Evolutionary conservation across 108 stramenopile genomes (phyloP).

Genomic region (Nannochloropsis oceanica): DNA sequence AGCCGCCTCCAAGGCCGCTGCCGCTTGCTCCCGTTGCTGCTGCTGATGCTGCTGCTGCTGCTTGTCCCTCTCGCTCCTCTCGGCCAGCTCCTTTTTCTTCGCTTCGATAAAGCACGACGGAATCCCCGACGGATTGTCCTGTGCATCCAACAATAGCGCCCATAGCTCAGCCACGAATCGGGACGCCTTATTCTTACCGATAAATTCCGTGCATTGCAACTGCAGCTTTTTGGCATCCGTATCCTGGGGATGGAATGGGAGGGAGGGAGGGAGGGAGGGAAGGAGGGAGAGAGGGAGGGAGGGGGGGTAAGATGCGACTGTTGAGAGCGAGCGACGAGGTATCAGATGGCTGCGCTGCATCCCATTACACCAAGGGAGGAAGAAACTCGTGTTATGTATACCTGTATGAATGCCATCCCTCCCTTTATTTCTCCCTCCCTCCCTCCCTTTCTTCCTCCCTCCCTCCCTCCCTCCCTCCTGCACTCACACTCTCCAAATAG

Average conservation of each 20-base stretch:
- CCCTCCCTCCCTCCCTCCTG: neutral
- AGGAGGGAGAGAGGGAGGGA: neutral
- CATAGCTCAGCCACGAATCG: conserved; percentile 43
- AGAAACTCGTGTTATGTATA: too few relatives aligned
- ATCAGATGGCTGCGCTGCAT: too few relatives aligned
- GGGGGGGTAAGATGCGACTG: neutral
- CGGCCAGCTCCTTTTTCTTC: conserved; percentile 24
- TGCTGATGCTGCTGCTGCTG: too few relatives aligned
- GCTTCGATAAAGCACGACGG: conserved; percentile 33
- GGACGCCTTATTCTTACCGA: conserved; percentile 28
- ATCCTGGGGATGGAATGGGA: neutral
- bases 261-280: neutral
- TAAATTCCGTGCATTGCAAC: conserved; percentile 38
- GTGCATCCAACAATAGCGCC: conserved; percentile 37
- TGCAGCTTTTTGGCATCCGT: conserved; percentile 36
- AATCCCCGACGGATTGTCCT: conserved; percentile 28
- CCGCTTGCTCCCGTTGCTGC: neutral
- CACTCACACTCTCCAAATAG: neutral
- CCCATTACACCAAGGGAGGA: too few relatives aligned
- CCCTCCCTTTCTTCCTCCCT: neutral
- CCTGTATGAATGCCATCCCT: neutral
- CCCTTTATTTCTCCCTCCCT: neutral
- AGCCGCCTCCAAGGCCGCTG: neutral
- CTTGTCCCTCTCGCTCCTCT: neutral
- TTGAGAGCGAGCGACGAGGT: too few relatives aligned